Conservation (phyloP, 345 rosid species). For the Arabidopsis arenosa region DNA sequence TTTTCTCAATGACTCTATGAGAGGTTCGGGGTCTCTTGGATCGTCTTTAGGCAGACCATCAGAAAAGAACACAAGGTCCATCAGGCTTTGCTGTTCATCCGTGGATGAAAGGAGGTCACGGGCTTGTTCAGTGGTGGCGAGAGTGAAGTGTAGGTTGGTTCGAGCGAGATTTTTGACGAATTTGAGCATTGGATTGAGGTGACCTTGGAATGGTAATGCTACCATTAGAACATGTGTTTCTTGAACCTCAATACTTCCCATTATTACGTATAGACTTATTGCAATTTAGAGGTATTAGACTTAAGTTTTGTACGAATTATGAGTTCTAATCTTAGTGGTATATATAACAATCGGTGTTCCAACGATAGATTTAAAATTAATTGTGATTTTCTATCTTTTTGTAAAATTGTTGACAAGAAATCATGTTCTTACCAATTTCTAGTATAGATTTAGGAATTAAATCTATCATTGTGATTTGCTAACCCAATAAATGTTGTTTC, state of each 20-base stretch:
- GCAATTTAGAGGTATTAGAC: slow-evolving; percentile 5
- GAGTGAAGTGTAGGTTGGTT: slow-evolving; percentile 52
- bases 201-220: slow-evolving; percentile 42
- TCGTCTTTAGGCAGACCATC: slow-evolving; percentile 52
- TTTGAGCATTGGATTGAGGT: slow-evolving; percentile 46
- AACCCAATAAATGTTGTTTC: background rate
- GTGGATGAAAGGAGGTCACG: slow-evolving; percentile 35
- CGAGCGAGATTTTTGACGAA: slow-evolving; percentile 51
- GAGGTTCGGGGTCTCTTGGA: background rate
- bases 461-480: background rate
- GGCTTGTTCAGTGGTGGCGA: slow-evolving; percentile 54
- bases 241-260: slow-evolving; percentile 22
- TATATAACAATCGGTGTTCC: slow-evolving; percentile 13
- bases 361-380: background rate
- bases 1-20: slow-evolving; percentile 34
- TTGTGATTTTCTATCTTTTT: background rate
- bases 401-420: no score
- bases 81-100: background rate
- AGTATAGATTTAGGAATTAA: background rate
- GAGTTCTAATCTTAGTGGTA: background rate
- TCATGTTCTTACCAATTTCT: no score
- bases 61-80: slow-evolving; percentile 51
- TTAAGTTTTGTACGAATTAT: slow-evolving; percentile 19
- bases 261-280: background rate
- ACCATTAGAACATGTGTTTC: slow-evolving; percentile 53